A percentile compares a stretch with the other conserved stretches of the same genome.
Conservation (phyloP, 164 flowering plant genomes). For the Aristolochia californica region DNA sequence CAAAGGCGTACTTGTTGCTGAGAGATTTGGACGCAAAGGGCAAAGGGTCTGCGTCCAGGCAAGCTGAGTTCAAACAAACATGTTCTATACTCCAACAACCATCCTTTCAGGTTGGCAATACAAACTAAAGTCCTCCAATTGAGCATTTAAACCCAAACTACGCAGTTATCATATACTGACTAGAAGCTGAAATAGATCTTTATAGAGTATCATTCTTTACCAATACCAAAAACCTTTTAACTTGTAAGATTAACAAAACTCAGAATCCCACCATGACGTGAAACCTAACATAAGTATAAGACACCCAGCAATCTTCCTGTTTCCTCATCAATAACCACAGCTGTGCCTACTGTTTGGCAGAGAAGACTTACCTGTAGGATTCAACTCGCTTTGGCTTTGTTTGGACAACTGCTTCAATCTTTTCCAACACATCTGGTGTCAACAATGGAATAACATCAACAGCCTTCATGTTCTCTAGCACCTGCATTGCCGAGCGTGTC, state of each 20-base stretch:
- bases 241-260: neutral
- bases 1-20: too few relatives aligned
- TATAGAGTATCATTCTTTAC: too few relatives aligned
- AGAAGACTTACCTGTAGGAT: constrained; percentile 45
- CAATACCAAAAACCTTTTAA: too few relatives aligned
- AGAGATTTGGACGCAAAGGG: too few relatives aligned
- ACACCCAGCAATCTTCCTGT: neutral
- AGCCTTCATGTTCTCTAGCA: constrained; percentile 95
- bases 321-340: neutral
- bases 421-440: constrained; percentile 82
- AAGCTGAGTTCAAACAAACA: too few relatives aligned
- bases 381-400: constrained; percentile 94
- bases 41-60: too few relatives aligned
- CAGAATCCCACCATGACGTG: neutral
- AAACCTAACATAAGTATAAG: neutral
- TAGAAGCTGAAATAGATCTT: too few relatives aligned
- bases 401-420: constrained; percentile 83
- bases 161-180: too few relatives aligned
- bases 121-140: too few relatives aligned
- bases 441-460: constrained; percentile 76
- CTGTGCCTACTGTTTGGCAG: neutral
- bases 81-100: too few relatives aligned
- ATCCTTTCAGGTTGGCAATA: too few relatives aligned
- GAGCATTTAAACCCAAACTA: too few relatives aligned
- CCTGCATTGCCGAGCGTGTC: constrained; percentile 30